Evolutionary conservation across 495 filamentous ascomycete species (phyloP).

Genomic region (Corynascus novoguineensis): DNA sequence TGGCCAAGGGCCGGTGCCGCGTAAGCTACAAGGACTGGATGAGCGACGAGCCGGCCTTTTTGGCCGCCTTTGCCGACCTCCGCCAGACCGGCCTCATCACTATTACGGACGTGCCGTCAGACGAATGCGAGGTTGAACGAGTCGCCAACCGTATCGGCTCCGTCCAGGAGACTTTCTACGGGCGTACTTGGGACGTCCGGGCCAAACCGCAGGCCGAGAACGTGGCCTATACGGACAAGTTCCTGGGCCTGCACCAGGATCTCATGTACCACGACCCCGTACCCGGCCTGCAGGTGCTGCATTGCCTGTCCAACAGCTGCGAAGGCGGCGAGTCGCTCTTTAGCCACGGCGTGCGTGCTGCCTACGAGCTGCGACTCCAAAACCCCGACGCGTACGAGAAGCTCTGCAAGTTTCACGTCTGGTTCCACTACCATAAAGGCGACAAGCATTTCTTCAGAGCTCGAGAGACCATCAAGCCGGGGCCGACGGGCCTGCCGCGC

Average conservation of each 20-base stretch:
- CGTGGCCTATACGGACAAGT: slow-evolving; percentile 77
- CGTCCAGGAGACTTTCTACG: slow-evolving; percentile 81
- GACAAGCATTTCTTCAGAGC: slow-evolving; percentile 53
- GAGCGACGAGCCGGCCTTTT: slow-evolving; percentile 44
- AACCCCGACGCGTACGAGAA: slow-evolving; percentile 23
- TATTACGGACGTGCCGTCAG: slow-evolving; percentile 60
- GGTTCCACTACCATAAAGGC: slow-evolving; percentile 67
- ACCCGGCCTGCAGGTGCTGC: slow-evolving; percentile 77
- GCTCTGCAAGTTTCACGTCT: slow-evolving; percentile 44
- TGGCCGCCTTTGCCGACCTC: slow-evolving; percentile 50
- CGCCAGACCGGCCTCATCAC: slow-evolving; percentile 63
- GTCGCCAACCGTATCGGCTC: slow-evolving; percentile 68
- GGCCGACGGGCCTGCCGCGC: slow-evolving; percentile 7
- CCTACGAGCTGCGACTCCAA: slow-evolving; percentile 35
- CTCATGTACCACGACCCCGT: slow-evolving; percentile 78
- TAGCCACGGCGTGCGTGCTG: slow-evolving; percentile 62
- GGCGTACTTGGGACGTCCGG: slow-evolving; percentile 80
- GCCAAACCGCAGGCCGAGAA: slow-evolving; percentile 75
- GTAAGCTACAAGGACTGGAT: slow-evolving; percentile 68
- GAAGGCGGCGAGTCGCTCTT: slow-evolving; percentile 80
- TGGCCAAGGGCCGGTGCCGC: slow-evolving; percentile 25
- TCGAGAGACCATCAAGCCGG: slow-evolving; percentile 49
- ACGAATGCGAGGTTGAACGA: slow-evolving; percentile 56
- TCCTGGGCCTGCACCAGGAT: slow-evolving; percentile 86
- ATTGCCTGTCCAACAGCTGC: slow-evolving; percentile 71